Base-by-base conservation (phyloP, 306 rosid genomes). In the Quercus robur region DNA sequence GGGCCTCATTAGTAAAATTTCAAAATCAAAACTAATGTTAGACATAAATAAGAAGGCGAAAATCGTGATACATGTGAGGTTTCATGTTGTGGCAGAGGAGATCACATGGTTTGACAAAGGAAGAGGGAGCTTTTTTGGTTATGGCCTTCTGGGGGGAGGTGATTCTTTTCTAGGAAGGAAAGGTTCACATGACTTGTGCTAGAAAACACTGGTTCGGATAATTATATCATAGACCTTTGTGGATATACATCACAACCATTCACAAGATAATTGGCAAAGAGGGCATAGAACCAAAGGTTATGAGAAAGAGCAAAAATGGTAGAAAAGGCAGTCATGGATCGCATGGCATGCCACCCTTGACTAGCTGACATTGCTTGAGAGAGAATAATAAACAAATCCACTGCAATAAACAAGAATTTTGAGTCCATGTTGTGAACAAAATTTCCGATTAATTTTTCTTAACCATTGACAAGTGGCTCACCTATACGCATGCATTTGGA, bases 181-280 rank as follows among this genome's bases (percentile, higher is more conserved):
- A 85, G 80, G 85, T 70, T 81, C 81, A 74, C 54, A 59, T 64
- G 79, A 84, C 75, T 82, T 81, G 78, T 58, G 85, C 6, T 75
- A 59, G 49, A 56, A 5, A 58, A 58, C 54, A 58, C 64, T 21
- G 11, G 5, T 21, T 25, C 5, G 2, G 15, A 3, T 21, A 21
- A 21, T 58, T 20, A 21, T 21, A 58, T 21, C 25, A 19, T 3
- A 12, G 30, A 21, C 11, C 23, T 4, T 58, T 21, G 14, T 20
- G 64, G 6, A 58, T 23, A 58, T 2, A 8, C 46, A 41, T 58
- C 64, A 58, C 28, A 58, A 9, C 64, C 11, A 58, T 3, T 21
- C 23, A 21, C 30, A 41, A 41, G 46, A 41, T 8, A 49, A 49
- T 5, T 12, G 14, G 54, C 54, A 12, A 10, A 58, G 64, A 3